phyloP scores from a whole-genome alignment of 2,329 filamentous ascomycete genomes.

The Alternaria longipes region DNA sequence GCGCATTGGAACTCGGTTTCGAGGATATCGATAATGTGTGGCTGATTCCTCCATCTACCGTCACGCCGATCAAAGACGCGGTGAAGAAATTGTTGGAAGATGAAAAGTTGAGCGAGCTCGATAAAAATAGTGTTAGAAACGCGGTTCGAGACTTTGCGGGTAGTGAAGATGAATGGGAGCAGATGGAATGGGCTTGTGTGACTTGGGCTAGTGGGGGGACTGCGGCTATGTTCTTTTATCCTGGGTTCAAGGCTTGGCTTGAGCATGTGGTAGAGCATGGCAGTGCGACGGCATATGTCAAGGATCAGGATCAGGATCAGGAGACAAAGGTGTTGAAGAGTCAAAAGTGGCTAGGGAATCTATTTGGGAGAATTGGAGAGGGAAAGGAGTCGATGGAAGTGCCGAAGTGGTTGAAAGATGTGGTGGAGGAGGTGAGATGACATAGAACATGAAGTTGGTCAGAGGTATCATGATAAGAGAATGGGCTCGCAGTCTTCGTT shows the following conservation, averaged over 20 bases:
- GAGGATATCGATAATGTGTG: background rate
- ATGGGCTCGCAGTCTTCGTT: fast-evolving
- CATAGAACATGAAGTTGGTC: background rate
- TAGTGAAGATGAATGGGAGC: background rate
- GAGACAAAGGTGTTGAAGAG: background rate
- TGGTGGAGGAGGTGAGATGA: background rate
- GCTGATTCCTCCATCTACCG: background rate
- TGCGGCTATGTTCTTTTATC: background rate
- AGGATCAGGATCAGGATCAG: background rate
- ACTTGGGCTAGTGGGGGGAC: background rate
- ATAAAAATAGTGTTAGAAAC: background rate
- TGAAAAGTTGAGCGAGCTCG: background rate
- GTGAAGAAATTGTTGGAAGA: background rate
- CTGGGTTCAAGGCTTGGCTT: background rate
- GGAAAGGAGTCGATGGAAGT: background rate
- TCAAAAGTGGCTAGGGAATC: background rate
- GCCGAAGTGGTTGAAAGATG: background rate
- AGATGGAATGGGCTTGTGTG: background rate
- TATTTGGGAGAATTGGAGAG: background rate
- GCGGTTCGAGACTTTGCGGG: background rate
- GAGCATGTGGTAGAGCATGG: background rate
- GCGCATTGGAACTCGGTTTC: background rate
- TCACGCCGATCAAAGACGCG: background rate
- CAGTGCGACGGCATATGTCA: too few relatives aligned
- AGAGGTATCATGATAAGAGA: too few relatives aligned